Evolutionary conservation across 495 filamentous ascomycete genomes (phyloP), one percentile per base, ranked within the genome.

Genomic region (Glonium stellatum): DNA sequence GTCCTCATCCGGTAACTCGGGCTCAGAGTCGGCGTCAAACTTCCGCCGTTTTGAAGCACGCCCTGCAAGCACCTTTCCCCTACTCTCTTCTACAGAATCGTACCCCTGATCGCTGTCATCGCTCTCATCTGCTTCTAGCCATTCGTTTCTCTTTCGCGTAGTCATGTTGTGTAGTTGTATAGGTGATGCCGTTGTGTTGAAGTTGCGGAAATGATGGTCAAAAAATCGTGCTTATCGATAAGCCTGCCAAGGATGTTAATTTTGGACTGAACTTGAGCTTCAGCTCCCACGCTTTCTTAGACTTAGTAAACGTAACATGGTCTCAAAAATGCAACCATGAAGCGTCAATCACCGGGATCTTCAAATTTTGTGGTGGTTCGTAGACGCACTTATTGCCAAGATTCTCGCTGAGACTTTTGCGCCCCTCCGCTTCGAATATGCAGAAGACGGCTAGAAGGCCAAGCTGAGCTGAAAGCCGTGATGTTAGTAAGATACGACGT

Each of bases 141-240:
- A 92, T 41, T 89, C 80, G 72, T 91, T 91, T 54, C 80, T 77
- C 54, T 86, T 89, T 62, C 84, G 81, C n/a, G 79, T 73, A 4
- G 84, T 62, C 87, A 90, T 91, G 35, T 4, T 46, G 49, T 18
- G 39, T 60, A 27, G 15, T 54, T 54, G n/a, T 35, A 41, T 48
- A 46, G 15, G 36, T 18, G 19, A 31, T 31, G 27, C 6, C 27
- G 27, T 31, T n/a, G 27, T 6, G 27, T 31, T 6, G 27, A 31
- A 31, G 27, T 31, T 31, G 27, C 27, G 27, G 27, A 6, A 31
- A 31, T 31, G 6, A n/a, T n/a, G n/a, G n/a, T n/a, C n/a, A 6
- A 31, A 31, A 31, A 31, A 31, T 31, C 27, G 27, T 31, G 27
- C 3, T 31, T 31, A 31, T 31, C 27, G 27, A 31, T 31, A 31